Base-by-base conservation (phyloP, 2,329 filamentous ascomycete species). In the Penicillium fuscoglaucum region DNA sequence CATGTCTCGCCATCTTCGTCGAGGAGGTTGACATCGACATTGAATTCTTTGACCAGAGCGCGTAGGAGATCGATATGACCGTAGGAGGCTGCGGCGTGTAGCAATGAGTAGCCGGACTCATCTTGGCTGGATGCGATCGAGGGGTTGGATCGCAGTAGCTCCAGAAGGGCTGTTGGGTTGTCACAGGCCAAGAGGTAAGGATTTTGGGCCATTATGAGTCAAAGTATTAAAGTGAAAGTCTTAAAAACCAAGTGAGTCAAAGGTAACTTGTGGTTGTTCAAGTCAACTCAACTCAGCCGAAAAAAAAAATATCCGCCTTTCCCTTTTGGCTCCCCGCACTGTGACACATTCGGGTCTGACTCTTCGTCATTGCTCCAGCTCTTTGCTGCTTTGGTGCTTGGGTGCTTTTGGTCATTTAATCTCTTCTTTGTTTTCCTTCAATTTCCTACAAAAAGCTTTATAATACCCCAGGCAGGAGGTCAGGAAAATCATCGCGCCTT, bases 1-100 rank as follows among this genome's bases (percentile, higher is more conserved):
- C 93, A 90, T 1, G 93, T 97, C 77, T 99, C 95, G 57, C 87
- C 85, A 73, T 99, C 95, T 74, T 96, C 91, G 72, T 99, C 95
- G 65, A 84, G 85, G 52, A 97, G 80, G 72, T 97, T 88, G 48
- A 92, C 84, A 60, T 93, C 81, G 26, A 93, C 93, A 13, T 86
- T 78, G 76, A 93, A 91, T 35, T 93, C 90, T 47, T 81, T 81
- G 29, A 96, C 82, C 6, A 99, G 83, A 0, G 85, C 76, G 41
- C 90, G 88, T 17, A 97, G 83, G 17, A 99, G 86, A 55, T 90
- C 85, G 37, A 91, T 78, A 72, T 98, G 93, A 72, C 89, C 90
- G 82, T 98, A 99, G 66, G 93, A 97, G 19, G 91, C 88, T 17
- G 93, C 91, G 52, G 95, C 95, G 76, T 99, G 95, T 49, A 98